Evolutionary conservation across 2,329 filamentous ascomycete species (phyloP).

Genomic region (Truncatella angustata): DNA sequence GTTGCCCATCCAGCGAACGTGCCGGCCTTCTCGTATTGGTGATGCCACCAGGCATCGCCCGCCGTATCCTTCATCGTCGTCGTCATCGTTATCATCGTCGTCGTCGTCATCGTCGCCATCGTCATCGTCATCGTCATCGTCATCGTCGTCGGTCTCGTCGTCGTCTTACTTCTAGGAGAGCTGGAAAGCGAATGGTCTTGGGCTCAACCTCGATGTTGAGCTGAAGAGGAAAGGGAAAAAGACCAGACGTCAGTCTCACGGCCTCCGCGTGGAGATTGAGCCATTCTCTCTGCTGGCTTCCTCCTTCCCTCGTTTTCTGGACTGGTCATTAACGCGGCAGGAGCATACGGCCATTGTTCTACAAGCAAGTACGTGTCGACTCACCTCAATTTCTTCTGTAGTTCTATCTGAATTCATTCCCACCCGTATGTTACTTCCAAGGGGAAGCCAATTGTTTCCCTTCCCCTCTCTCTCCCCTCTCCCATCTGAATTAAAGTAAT

Average conservation of each 20-base stretch:
- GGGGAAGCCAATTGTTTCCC: no score
- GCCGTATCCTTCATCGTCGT: not conserved
- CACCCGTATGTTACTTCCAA: no score
- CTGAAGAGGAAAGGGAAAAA: not conserved
- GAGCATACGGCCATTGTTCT: not conserved
- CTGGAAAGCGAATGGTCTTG: not conserved
- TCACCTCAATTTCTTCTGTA: no score
- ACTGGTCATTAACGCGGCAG: not conserved
- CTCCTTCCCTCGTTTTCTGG: not conserved
- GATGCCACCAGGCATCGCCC: not conserved
- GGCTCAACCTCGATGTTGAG: not conserved
- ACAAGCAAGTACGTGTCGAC: slow-evolving; percentile 11
- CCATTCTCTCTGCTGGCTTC: not conserved
- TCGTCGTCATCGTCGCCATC: not conserved
- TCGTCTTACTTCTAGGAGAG: not conserved
- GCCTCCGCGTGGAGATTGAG: not conserved
- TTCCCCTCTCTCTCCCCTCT: no score
- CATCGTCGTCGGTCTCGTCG: not conserved
- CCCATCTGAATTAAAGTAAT: no score
- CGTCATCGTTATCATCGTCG: not conserved
- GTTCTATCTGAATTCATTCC: no score
- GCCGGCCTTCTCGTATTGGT: not conserved
- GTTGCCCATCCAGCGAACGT: not conserved
- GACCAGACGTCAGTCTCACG: not conserved
- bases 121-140: not conserved